Conservation (phyloP, 345 rosid genomes). For the Moringa oleifera region DNA sequence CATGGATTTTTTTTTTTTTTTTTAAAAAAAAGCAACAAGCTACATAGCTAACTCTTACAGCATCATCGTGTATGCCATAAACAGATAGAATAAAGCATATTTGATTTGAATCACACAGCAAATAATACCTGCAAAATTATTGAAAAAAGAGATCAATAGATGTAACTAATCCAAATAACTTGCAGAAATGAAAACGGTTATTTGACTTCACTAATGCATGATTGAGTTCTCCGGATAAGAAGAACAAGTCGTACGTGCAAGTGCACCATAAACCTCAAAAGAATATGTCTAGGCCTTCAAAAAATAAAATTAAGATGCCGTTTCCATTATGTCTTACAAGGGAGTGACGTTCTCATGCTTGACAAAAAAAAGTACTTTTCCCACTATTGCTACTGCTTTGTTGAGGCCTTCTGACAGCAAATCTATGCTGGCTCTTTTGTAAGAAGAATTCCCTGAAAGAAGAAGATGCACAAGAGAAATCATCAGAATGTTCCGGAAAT, state of each 20-base stretch:
- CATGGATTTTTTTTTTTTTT: too few relatives aligned
- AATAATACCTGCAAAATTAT: slow-evolving; percentile 52
- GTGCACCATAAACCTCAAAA: background rate
- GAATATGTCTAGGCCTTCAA: background rate
- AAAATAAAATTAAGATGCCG: background rate
- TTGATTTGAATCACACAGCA: slow-evolving; percentile 63
- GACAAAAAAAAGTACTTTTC: slow-evolving; percentile 56
- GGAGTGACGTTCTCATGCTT: slow-evolving; percentile 59
- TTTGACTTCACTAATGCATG: too few relatives aligned
- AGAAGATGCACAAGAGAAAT: slow-evolving; percentile 3
- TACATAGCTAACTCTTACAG: slow-evolving; percentile 47
- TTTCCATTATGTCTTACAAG: slow-evolving; percentile 38
- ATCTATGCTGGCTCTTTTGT: slow-evolving; percentile 39
- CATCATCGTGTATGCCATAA: slow-evolving; percentile 43
- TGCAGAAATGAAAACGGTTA: background rate
- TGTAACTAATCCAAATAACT: too few relatives aligned
- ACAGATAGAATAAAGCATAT: slow-evolving; percentile 53
- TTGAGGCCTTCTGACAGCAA: slow-evolving; percentile 53
- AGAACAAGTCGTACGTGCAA: slow-evolving; percentile 4
- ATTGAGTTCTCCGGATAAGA: background rate
- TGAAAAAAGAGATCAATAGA: too few relatives aligned
- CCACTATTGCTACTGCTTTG: slow-evolving; percentile 48
- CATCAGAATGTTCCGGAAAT: slow-evolving; percentile 9
- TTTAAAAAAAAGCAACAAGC: too few relatives aligned
- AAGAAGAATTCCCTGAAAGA: slow-evolving; percentile 37